A percentile compares a stretch with the other conserved stretches of the same genome.
These are phyloP conservation scores for Omphalea diandra DNA, from an alignment of 441 rosid genomes.

Conservation along the genomic window DNA sequence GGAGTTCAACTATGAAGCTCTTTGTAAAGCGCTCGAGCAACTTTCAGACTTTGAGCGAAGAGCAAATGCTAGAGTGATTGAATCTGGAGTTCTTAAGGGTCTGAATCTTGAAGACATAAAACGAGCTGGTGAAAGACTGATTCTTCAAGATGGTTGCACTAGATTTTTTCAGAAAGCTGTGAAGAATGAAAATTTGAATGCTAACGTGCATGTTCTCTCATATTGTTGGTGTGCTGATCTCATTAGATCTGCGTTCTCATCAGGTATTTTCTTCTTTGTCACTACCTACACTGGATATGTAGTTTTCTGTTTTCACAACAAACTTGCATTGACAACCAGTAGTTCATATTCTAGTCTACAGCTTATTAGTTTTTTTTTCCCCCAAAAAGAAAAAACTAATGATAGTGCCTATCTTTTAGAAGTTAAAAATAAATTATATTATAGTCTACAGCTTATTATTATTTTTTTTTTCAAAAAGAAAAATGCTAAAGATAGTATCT, in stretches of 20 bases:
- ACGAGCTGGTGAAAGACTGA: slow-evolving; percentile 70
- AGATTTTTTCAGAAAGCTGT: slow-evolving; percentile 59
- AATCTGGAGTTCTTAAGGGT: slow-evolving; percentile 80
- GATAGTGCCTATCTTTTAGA: not conserved
- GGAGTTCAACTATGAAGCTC: slow-evolving; percentile 61
- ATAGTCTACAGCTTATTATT: not conserved
- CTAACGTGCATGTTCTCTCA: slow-evolving; percentile 65
- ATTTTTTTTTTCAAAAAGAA: too few species aligned
- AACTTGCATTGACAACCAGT: not conserved
- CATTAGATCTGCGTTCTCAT: slow-evolving; percentile 69
- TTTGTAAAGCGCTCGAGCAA: slow-evolving; percentile 62
- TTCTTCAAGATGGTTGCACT: slow-evolving; percentile 83
- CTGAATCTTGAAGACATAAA: slow-evolving; percentile 79
- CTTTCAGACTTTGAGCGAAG: slow-evolving; percentile 70
- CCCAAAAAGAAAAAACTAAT: not conserved
- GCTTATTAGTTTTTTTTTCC: not conserved
- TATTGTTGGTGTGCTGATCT: slow-evolving; percentile 97
- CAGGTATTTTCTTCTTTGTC: slow-evolving; percentile 41
- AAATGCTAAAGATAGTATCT: not conserved
- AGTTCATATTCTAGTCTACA: not conserved
- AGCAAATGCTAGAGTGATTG: slow-evolving; percentile 78
- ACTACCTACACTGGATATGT: not conserved
- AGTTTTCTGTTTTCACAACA: slow-evolving; percentile 4
- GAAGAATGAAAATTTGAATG: slow-evolving; percentile 48
- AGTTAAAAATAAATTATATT: not conserved